These are phyloP conservation scores for Tetratostichococcus sp. DNA, from an alignment of 139 green algal species.

Conservation along the genomic window DNA sequence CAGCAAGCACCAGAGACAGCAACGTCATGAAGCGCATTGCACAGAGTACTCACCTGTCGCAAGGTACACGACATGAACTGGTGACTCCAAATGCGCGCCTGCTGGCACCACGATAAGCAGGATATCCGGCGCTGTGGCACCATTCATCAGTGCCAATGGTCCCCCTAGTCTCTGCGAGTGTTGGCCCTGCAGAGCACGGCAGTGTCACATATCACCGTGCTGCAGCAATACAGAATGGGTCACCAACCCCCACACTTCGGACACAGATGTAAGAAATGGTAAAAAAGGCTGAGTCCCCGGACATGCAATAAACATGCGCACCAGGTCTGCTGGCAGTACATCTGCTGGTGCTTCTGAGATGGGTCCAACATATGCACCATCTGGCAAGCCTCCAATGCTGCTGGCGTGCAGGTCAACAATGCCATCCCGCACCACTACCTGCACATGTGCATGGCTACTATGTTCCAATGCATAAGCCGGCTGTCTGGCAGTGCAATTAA, in stretches of 20 bases:
- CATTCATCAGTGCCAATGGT: constrained; percentile 75
- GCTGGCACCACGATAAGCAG: constrained; percentile 57
- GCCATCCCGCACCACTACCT: constrained; percentile 66
- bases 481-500: too few species aligned
- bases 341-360: constrained; percentile 46
- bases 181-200: constrained; percentile 40
- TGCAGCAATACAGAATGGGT: background rate
- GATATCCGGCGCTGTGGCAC: constrained; percentile 49
- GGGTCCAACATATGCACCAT: constrained; percentile 57
- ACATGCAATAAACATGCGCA: too few species aligned
- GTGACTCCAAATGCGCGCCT: constrained; percentile 28
- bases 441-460: too few species aligned
- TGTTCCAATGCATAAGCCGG: background rate
- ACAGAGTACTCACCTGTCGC: constrained; percentile 49
- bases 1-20: too few species aligned
- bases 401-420: constrained; percentile 36
- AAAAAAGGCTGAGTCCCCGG: too few species aligned
- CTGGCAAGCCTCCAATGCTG: constrained; percentile 34
- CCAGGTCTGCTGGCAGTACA: background rate
- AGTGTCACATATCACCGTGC: background rate
- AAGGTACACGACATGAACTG: constrained; percentile 71
- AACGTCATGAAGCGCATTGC: too few species aligned
- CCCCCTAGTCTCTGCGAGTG: constrained; percentile 51
- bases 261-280: too few species aligned
- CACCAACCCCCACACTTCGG: background rate